These are phyloP conservation scores for Trifolium subterraneum DNA, from an alignment of 306 rosid genomes.

Conservation along the genomic window DNA sequence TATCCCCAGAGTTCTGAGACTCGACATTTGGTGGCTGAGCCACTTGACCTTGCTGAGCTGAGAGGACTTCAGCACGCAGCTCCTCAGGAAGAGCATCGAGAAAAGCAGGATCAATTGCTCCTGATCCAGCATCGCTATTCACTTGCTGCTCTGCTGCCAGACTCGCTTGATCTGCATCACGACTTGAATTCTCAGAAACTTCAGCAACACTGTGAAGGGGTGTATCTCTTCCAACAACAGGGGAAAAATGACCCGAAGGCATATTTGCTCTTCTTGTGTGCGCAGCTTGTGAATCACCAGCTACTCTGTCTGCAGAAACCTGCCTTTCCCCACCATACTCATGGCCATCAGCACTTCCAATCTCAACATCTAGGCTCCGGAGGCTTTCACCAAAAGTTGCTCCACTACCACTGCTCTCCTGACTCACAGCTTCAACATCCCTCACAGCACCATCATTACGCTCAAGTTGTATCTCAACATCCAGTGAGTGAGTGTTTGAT, in stretches of 20 bases:
- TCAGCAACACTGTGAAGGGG: conserved; percentile 96
- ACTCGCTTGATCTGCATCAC: conserved; percentile 88
- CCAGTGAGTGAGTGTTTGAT: conserved; percentile 58
- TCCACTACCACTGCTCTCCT: conserved; percentile 98
- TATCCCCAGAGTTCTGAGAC: conserved; percentile 82
- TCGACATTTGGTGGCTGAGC: conserved; percentile 77
- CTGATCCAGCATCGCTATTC: conserved; percentile 78
- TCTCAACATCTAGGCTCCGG: conserved; percentile 96
- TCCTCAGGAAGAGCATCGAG: conserved; percentile 99
- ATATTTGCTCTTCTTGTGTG: conserved; percentile 80
- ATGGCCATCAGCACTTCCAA: conserved; percentile 99
- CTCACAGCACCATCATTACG: conserved; percentile 76
- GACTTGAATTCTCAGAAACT: conserved; percentile 93
- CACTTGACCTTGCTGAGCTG: conserved; percentile 92
- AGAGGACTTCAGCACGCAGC: conserved; percentile 96
- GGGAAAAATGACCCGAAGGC: conserved; percentile 60
- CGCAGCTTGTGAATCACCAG: conserved; percentile 75
- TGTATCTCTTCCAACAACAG: conserved; percentile 72
- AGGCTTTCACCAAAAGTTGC: conserved; percentile 99
- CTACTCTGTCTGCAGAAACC: conserved; percentile 72
- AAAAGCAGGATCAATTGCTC: conserved; percentile 97
- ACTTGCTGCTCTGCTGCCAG: conserved; percentile 80
- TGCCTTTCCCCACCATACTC: conserved; percentile 96
- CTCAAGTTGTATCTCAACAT: conserved; percentile 89
- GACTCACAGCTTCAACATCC: conserved; percentile 98